Base-by-base conservation (phyloP, 1,139 yeast species). In the Candida sanyaensis region DNA sequence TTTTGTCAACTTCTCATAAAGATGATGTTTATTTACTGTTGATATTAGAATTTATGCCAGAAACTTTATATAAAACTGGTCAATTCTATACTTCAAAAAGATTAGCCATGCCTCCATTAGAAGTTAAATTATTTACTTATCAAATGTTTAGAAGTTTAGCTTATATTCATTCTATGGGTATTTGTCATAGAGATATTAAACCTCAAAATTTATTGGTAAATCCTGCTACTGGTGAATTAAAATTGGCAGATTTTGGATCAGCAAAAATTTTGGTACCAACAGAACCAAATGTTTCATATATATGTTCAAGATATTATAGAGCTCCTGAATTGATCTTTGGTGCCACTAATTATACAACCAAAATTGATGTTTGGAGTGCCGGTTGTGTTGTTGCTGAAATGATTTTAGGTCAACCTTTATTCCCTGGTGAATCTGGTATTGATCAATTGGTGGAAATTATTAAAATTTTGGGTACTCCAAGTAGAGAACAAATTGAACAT, bases 361-460 rank as follows among this genome's bases (percentile, higher is more conserved):
- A 92, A 68, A 93, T 93, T 58, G 99, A 93, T 66, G 84, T 93
- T 48, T 93, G 99, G 99, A 89, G 97, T 17, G 92, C 96, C 10
- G 97, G 97, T 21, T 93, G 99, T 72, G 99, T 93, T 34, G 91
- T 93, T 90, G 98, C 98, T 4, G 99, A 93, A 69, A 75, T 93
- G 61, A 83, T 92, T 58, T 78, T 93, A 49, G 98, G 99, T 8
- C 97, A 91, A 65, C 99, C 99, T 5, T 75, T 93, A 55, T 93
- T 93, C 71, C 99, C 99, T 8, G 99, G 99, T 45, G 98, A 93
- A 66, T 86, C 93, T 50, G 98, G 99, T 43, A 92, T 93, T 53
- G 99, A 93, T 68, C 99, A 93, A 68, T 79, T 93, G 62, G 99
- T 93, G 26, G 99, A 93, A 68, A 93, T 93, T 60, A 93, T 93